These are phyloP conservation scores for Cucurbita ficifolia DNA, from an alignment of 306 rosid species.

Conservation along the genomic window DNA sequence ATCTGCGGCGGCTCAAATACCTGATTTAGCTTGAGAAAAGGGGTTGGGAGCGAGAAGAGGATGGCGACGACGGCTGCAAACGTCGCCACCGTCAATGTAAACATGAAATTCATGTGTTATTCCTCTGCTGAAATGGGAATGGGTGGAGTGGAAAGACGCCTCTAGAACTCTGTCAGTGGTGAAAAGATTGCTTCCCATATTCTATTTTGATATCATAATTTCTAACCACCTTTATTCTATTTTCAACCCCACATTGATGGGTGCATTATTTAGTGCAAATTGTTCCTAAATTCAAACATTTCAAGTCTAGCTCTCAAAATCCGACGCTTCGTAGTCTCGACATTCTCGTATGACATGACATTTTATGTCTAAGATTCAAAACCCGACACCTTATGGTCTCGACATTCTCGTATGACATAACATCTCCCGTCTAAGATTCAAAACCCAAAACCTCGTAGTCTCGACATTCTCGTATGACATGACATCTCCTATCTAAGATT, in stretches of 20 bases:
- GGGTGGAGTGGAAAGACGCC: not conserved
- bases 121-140: not conserved
- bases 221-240: not conserved
- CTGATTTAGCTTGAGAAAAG: not conserved
- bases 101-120: slow-evolving; percentile 17
- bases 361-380: too few species aligned
- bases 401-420: too few species aligned
- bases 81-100: slow-evolving; percentile 12
- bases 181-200: not conserved
- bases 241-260: not conserved
- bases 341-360: too few species aligned
- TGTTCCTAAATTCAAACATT: too few species aligned
- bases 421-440: too few species aligned
- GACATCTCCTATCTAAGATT: too few species aligned
- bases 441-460: too few species aligned
- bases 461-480: too few species aligned
- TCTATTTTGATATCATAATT: not conserved
- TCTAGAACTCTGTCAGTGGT: not conserved
- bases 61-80: slow-evolving; percentile 23
- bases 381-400: fast-evolving
- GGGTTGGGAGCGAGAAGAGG: slow-evolving; percentile 4
- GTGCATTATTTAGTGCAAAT: not conserved
- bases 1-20: slow-evolving; percentile 22
- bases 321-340: too few species aligned
- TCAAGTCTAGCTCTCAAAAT: too few species aligned